These are phyloP conservation scores for Vaccinium myrtillus DNA, from an alignment of 148 eudicot species.

Conservation along the genomic window DNA sequence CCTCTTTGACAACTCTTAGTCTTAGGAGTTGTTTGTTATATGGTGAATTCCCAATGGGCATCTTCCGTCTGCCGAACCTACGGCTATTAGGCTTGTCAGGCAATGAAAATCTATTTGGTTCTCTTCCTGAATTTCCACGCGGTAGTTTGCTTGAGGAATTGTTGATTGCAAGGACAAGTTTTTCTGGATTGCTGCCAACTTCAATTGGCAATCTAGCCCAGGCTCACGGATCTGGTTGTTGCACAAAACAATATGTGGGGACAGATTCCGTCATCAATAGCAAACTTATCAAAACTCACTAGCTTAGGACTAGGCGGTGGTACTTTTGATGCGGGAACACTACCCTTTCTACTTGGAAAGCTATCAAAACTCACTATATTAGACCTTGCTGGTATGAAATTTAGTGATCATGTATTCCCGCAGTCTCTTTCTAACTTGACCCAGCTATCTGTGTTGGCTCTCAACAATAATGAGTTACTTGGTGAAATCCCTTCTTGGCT, in stretches of 20 bases:
- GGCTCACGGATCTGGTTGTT: no score
- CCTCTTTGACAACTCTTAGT: conserved; percentile 13
- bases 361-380: no score
- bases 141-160: conserved; percentile 12
- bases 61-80: conserved; percentile 33
- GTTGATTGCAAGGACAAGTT: conserved; percentile 5
- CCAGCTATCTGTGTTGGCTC: neutral
- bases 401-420: neutral
- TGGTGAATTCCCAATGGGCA: conserved; percentile 24
- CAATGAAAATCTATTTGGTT: conserved; percentile 22
- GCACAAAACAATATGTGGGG: no score
- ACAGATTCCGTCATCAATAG: no score
- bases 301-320: no score
- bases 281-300: no score
- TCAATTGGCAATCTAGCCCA: conserved; percentile 18
- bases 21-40: conserved; percentile 21
- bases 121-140: conserved; percentile 31
- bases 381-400: neutral
- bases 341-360: neutral
- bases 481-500: neutral
- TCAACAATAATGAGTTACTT: neutral
- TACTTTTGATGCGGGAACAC: neutral
- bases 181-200: conserved; percentile 25
- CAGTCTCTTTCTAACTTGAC: neutral
- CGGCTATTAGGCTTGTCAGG: conserved; percentile 1